Evolutionary conservation across 352 stramenopile genomes (phyloP), one percentile per base, ranked within the genome.

Genomic region (Hyaloperonospora arabidopsidis): DNA sequence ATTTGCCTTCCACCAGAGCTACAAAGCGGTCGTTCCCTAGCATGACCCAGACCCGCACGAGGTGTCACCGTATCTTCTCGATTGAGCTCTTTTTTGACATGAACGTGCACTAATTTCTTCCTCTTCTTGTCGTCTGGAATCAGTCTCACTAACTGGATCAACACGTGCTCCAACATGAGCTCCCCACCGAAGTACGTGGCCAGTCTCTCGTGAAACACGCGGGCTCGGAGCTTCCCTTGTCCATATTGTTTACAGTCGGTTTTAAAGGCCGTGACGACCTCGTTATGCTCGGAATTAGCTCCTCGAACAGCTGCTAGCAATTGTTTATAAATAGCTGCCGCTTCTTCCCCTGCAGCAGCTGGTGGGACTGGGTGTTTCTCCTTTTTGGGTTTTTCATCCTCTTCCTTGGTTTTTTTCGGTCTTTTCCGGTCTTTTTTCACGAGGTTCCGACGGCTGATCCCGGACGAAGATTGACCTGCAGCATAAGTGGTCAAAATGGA

Each of bases 131-230:
- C 79, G 60, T 93, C 79, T 1, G 77, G 79, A 35, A 92, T 89
- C 17, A 92, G 72, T 45, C 79, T 69, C 40, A 71, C 79, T 6
- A 93, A 65, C 50, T 93, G 76, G 39, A 76, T 76, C 38, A 93
- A 68, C 78, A 89, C 87, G 56, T 87, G 74, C 52, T 87, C 76
- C 18, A 90, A 72, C 79, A 90, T 89, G 17, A 87, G 65, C 2
- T 69, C 70, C 19, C 76, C 75, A 29, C 82, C 82, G 46, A 93
- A 86, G 54, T 90, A 90, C 2, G 45, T 67, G 8, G 48, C 41
- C 5, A 93, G 61, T 11, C 75, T 68, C 21, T 84, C 65, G 46
- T 76, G 72, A 52, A 93, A 93, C 2, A 79, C 65, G 15, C 67
- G 61, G 11, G 82, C 78, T 12, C 76, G 79, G 23, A 90, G 46